Conservation (phyloP, 495 filamentous ascomycete species). For the Aspergillus asperescens region DNA sequence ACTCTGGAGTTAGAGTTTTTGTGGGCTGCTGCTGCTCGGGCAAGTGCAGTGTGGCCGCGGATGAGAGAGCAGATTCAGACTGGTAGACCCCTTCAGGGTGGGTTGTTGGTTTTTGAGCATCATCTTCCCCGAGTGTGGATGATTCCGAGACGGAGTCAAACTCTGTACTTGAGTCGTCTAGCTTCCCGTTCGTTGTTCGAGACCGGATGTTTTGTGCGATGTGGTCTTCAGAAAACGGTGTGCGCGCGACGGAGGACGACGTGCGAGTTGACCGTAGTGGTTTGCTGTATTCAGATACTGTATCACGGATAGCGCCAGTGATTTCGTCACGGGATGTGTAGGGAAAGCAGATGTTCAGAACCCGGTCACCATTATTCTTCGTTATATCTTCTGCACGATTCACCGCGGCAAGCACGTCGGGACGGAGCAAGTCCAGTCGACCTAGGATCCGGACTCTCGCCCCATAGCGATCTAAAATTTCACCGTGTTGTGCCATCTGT, state of each 20-base stretch:
- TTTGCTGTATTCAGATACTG: constrained; percentile 74
- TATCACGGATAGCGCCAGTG: constrained; percentile 80
- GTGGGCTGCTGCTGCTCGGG: constrained; percentile 32
- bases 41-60: constrained; percentile 49
- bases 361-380: constrained; percentile 69
- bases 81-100: constrained; percentile 43
- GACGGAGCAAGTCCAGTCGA: constrained; percentile 69
- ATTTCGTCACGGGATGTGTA: constrained; percentile 97
- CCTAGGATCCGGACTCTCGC: constrained; percentile 80
- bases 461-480: constrained; percentile 87
- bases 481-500: constrained; percentile 88
- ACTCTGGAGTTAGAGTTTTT: constrained; percentile 19
- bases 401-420: constrained; percentile 81
- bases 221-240: constrained; percentile 77
- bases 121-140: constrained; percentile 33
- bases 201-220: constrained; percentile 77
- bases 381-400: constrained; percentile 80
- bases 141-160: constrained; percentile 34
- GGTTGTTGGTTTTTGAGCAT: constrained; percentile 25
- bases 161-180: constrained; percentile 35
- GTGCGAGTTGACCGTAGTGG: constrained; percentile 45
- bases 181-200: constrained; percentile 43
- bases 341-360: constrained; percentile 94
- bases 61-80: constrained; percentile 51
- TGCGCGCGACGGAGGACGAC: constrained; percentile 38